Base-by-base conservation (phyloP, 129 eudicot species). In the Artemisia argyi region DNA sequence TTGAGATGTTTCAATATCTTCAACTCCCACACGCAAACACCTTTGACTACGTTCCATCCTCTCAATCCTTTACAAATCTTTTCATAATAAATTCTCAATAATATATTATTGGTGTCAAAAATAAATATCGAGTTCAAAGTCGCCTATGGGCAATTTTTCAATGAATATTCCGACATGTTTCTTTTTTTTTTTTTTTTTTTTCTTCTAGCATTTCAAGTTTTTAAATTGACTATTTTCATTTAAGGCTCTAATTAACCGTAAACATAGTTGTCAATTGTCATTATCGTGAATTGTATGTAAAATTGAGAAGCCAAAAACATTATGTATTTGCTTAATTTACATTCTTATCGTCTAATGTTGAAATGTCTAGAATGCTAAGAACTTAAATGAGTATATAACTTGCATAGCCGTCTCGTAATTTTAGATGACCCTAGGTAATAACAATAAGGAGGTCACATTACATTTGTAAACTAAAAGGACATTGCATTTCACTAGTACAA, bases 1-100 rank as follows among this genome's bases (percentile, higher is more conserved):
- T 20, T 20, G 75, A n/a, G 22, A 20, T 20, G 22, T 20, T 20
- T 20, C 22, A 0, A 20, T 20, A 20, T 20, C 22, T 20, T 20
- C 22, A 20, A 58, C 55, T 57, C 66, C 67, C 67, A 71, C 76
- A 71, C 67, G 76, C 76, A 71, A 71, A 71, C 76, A 58, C 47
- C 54, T 70, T 70, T 70, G 74, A 70, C 74, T 35, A 13, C 74
- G 14, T 57, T 15, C 55, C 20, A 56, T 39, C 20, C 10, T 35
- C 15, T 18, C 17, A 12, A 4, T 52, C 5, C 17, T 16, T 20
- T 49, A 19, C 66, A 61, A 61, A 61, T 61, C 47, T 61, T 13
- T 13, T 7, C 13, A 20, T 11, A 57, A 10, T 55, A 19, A 19
- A 0, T 19, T 57, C 8, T 57, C 13, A 55, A n/a, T 4, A n/a